Percentiles rank a stretch among this genome's conserved stretches.
phyloP scores from a whole-genome alignment of 1,284 basidiomycete species.

The Papiliotrema terrestris region DNA sequence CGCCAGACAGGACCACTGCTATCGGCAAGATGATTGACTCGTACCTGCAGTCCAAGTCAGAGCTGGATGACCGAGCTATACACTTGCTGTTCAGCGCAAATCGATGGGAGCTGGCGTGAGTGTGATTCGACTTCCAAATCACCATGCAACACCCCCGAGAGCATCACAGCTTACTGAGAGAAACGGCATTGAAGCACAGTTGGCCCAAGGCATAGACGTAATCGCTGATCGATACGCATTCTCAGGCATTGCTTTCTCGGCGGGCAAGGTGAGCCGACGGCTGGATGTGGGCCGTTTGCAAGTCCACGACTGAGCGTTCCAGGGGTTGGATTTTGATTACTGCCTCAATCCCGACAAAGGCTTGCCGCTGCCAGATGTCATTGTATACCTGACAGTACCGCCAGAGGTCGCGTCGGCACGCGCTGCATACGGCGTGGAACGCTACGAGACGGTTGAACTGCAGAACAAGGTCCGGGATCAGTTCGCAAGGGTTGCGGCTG shows the following conservation, averaged over 20 bases:
- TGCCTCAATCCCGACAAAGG: slow-evolving; percentile 78
- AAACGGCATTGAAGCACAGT: slow-evolving; percentile 59
- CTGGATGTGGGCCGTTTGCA: slow-evolving; percentile 39
- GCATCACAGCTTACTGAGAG: slow-evolving; percentile 51
- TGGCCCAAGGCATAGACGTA: slow-evolving; percentile 67
- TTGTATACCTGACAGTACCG: slow-evolving; percentile 79
- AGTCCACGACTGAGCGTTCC: not conserved
- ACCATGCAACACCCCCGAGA: too few species aligned
- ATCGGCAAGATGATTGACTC: slow-evolving; percentile 92
- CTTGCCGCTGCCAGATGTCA: slow-evolving; percentile 84
- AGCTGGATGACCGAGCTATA: slow-evolving; percentile 86
- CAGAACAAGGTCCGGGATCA: slow-evolving; percentile 65
- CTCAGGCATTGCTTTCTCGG: slow-evolving; percentile 91
- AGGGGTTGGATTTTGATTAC: slow-evolving; percentile 64
- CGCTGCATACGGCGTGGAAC: slow-evolving; percentile 86
- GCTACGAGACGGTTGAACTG: slow-evolving; percentile 77
- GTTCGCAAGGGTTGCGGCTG: slow-evolving; percentile 62
- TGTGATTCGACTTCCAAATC: slow-evolving; percentile 19
- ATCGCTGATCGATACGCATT: slow-evolving; percentile 95
- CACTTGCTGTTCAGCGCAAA: slow-evolving; percentile 97
- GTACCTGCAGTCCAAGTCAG: slow-evolving; percentile 77
- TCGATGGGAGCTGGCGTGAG: slow-evolving; percentile 89
- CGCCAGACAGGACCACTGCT: slow-evolving; percentile 78
- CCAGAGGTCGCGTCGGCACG: slow-evolving; percentile 67
- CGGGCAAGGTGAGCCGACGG: slow-evolving; percentile 62